Evolutionary conservation across 108 stramenopile species (phyloP).

Genomic region (Ochromonas danica): DNA sequence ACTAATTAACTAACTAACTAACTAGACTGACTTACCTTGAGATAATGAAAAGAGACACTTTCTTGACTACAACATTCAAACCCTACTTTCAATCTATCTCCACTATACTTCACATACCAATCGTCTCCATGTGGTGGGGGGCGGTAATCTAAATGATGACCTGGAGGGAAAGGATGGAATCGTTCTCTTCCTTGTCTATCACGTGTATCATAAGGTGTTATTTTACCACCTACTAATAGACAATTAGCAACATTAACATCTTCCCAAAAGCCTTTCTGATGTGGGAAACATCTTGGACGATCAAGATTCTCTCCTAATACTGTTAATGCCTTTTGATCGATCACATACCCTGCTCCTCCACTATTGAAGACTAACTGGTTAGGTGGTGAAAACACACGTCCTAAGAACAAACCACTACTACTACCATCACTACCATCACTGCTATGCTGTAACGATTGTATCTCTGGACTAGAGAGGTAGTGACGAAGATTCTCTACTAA

Average conservation of each 20-base stretch:
- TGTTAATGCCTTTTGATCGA: conserved; percentile 83
- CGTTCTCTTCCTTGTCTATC: conserved; percentile 81
- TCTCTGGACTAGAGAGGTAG: conserved; percentile 68
- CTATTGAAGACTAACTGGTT: conserved; percentile 76
- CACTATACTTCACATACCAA: conserved; percentile 28
- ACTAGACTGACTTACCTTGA: too few species aligned
- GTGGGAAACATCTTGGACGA: conserved; percentile 70
- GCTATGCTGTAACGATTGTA: background rate
- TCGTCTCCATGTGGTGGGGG: background rate
- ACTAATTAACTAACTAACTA: too few species aligned
- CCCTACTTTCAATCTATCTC: too few species aligned
- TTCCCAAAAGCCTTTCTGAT: conserved; percentile 80
- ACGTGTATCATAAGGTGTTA: conserved; percentile 72
- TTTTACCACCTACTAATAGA: background rate
- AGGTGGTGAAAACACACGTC: conserved; percentile 65
- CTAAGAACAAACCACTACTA: conserved; percentile 60
- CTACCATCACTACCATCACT: too few species aligned
- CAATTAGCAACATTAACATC: conserved; percentile 61
- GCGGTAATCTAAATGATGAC: too few species aligned
- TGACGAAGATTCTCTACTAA: conserved; percentile 77
- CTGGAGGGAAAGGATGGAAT: conserved; percentile 89
- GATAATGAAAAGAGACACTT: too few species aligned
- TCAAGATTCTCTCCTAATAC: conserved; percentile 58
- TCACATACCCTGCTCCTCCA: conserved; percentile 87
- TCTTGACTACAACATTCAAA: too few species aligned